phyloP scores from a whole-genome alignment of 768 basidiomycete species.

The Lentinula edodes region DNA sequence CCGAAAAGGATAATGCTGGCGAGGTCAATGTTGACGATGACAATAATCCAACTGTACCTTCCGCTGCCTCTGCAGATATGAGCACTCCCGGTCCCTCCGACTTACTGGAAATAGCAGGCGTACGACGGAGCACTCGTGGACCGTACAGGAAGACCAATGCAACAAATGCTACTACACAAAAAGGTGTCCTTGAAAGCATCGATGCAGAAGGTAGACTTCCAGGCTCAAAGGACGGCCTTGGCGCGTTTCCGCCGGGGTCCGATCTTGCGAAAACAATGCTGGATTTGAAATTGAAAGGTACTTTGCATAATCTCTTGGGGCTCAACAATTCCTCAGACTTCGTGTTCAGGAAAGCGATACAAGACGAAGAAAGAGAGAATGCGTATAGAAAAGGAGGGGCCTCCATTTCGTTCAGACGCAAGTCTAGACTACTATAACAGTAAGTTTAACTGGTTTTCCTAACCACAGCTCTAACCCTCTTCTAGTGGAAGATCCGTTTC shows the following conservation, averaged over 20 bases:
- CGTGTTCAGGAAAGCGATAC: constrained; percentile 59
- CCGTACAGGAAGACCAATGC: constrained; percentile 45
- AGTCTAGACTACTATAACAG: constrained; percentile 72
- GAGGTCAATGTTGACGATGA: constrained; percentile 31
- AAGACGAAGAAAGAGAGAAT: constrained; percentile 77
- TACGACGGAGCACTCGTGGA: constrained; percentile 42
- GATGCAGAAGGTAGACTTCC: constrained; percentile 71
- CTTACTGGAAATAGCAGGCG: constrained; percentile 26
- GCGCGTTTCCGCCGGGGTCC: constrained; percentile 63
- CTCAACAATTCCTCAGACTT: not conserved
- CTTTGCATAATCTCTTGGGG: not conserved
- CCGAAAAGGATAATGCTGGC: constrained; percentile 50
- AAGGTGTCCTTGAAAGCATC: constrained; percentile 41
- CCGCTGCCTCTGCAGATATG: constrained; percentile 28
- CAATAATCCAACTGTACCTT: constrained; percentile 22
- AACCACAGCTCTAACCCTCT: constrained; percentile 4
- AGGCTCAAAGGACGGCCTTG: constrained; percentile 72
- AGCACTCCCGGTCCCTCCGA: constrained; percentile 12
- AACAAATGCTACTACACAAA: constrained; percentile 21
- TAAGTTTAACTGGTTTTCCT: constrained; percentile 25
- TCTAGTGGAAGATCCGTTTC: constrained; percentile 76
- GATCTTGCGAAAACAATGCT: constrained; percentile 73
- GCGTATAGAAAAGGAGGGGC: constrained; percentile 72
- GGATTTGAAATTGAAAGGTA: constrained; percentile 71
- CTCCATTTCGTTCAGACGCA: constrained; percentile 67